Base-by-base conservation (phyloP, 805 yeast genomes). In the Ogataea polymorpha region DNA sequence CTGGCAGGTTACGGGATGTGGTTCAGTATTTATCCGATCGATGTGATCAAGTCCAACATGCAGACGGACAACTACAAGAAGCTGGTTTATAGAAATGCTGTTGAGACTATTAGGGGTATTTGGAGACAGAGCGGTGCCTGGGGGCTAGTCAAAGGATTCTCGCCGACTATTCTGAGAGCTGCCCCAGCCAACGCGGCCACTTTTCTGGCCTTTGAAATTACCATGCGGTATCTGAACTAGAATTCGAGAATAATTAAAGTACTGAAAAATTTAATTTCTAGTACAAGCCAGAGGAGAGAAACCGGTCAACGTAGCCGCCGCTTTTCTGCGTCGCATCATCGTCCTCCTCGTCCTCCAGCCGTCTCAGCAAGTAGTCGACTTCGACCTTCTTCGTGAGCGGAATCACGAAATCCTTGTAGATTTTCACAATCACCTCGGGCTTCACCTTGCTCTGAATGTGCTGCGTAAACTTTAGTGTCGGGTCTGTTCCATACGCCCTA, bases 111-210 rank as follows among this genome's bases (percentile, higher is more conserved):
- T 13, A 71, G 61, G 42, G 70, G 72, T 42, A 72, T 87, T 16
- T 72, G 61, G 56, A 63, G 60, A 35, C 69, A 72, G n/a, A 70
- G 72, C 38, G 97, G 98, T 20, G 43, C 79, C 18, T 71, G 71
- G 48, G 96, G 96, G 0, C 85, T 93, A 57, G 86, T 86, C 66
- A 82, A 82, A 65, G 99, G 99, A 2, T 90, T 95, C 59, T 65
- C 79, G 14, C 97, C 99, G 27, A 90, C 98, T 0, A 78, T 93
- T 49, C 68, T 93, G 49, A 83, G 99, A 67, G 98, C 99, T 36
- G 96, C 96, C 3, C 99, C 99, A 1, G 99, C 95, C 3, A 95
- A 93, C 61, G 99, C 96, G 30, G 96, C 95, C 23, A 95, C 99
- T 0, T 93, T 93, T 66, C 83, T 88, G 32, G 89, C 95, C 2